Evolutionary conservation across 768 basidiomycete genomes (phyloP).

Genomic region (Macrolepiota fuliginosa): DNA sequence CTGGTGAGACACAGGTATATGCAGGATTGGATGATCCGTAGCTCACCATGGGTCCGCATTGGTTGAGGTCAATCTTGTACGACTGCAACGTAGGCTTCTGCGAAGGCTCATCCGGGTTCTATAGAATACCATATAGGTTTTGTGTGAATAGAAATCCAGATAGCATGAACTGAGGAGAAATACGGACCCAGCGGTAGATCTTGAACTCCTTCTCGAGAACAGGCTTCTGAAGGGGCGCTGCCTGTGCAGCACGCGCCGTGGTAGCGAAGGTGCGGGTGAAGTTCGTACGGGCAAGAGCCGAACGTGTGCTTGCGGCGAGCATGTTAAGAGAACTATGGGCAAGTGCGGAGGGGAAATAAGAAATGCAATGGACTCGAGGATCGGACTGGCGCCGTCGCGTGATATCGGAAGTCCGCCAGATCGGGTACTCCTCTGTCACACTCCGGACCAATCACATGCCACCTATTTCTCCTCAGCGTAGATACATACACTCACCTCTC

Average conservation of each 20-base stretch:
- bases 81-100: constrained; percentile 89
- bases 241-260: constrained; percentile 27
- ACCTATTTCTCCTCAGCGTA: constrained; percentile 6
- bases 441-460: constrained; percentile 20
- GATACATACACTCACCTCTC: background rate
- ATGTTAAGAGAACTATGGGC: constrained; percentile 9
- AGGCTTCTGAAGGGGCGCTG: constrained; percentile 62
- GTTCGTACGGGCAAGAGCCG: constrained; percentile 10
- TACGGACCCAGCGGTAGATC: constrained; percentile 94
- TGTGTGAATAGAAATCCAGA: background rate
- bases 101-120: constrained; percentile 93
- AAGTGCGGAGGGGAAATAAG: constrained; percentile 4
- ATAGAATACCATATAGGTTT: constrained; percentile 19
- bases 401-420: constrained; percentile 19
- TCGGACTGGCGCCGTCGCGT: constrained; percentile 17
- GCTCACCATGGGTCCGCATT: constrained; percentile 89
- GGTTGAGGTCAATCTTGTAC: constrained; percentile 89
- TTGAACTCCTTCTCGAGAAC: constrained; percentile 90
- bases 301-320: constrained; percentile 12
- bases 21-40: background rate
- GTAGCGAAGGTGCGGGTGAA: constrained; percentile 19
- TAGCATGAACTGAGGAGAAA: constrained; percentile 3
- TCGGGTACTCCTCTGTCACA: background rate
- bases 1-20: constrained; percentile 7
- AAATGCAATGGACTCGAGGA: constrained; percentile 16